Evolutionary conservation across 306 rosid genomes (phyloP).

Genomic region (Prunus armeniaca): DNA sequence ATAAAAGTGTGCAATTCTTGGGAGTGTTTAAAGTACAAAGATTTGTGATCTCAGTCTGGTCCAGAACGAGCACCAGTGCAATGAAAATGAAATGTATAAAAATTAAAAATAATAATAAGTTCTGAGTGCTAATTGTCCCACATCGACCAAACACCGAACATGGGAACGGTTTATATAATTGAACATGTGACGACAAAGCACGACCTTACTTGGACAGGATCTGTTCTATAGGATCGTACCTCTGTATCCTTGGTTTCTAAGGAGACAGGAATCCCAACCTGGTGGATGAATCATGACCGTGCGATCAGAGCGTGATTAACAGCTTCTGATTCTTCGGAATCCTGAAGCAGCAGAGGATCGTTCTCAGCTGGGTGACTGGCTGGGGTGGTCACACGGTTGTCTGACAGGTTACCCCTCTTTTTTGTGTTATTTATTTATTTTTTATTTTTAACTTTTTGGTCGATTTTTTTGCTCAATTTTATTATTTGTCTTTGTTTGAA

Average conservation of each 20-base stretch:
- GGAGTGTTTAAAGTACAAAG: conserved; percentile 6
- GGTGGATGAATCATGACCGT: conserved; percentile 28
- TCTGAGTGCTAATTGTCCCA: neutral
- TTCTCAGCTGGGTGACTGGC: neutral
- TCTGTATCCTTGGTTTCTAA: neutral
- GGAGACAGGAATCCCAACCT: conserved; percentile 26
- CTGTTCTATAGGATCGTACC: conserved; percentile 28
- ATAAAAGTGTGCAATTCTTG: neutral
- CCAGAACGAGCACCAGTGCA: neutral
- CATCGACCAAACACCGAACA: neutral
- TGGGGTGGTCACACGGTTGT: conserved; percentile 5
- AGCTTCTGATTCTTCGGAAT: neutral
- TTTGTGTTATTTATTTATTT: neutral
- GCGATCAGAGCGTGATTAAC: conserved; percentile 29
- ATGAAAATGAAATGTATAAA: neutral
- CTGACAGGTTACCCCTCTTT: neutral
- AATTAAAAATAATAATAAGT: conserved; percentile 17
- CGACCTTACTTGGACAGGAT: conserved; percentile 28
- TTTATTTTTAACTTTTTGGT: neutral
- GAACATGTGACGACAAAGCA: accelerated
- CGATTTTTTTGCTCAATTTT: too few species aligned
- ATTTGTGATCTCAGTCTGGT: neutral
- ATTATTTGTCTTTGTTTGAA: too few species aligned
- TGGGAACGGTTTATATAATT: too few species aligned
- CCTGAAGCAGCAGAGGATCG: conserved; percentile 15